These are phyloP conservation scores for Neopestalotiopsis clavispora DNA, from an alignment of 2,329 filamentous ascomycete genomes.

Conservation along the genomic window DNA sequence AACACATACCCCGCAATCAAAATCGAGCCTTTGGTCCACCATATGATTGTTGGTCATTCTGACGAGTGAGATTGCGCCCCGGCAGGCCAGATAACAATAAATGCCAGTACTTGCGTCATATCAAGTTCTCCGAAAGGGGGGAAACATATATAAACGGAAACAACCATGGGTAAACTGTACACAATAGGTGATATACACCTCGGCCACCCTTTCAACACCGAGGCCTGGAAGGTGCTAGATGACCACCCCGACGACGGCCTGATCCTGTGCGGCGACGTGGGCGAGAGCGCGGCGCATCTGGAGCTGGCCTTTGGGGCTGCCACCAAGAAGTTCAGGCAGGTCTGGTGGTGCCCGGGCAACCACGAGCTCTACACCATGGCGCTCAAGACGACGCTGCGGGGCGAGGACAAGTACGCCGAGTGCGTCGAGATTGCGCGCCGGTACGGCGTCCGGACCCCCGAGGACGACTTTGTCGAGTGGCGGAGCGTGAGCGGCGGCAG, in stretches of 20 bases:
- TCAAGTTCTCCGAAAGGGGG: no score
- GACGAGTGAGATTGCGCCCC: background rate
- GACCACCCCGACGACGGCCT: slow-evolving; percentile 41
- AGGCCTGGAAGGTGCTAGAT: slow-evolving; percentile 33
- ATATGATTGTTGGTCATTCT: background rate
- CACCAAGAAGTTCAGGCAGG: slow-evolving; percentile 37
- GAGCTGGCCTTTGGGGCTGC: slow-evolving; percentile 37
- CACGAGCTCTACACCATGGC: slow-evolving; percentile 62
- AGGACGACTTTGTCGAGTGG: slow-evolving; percentile 60
- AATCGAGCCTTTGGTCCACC: background rate
- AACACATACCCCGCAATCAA: background rate
- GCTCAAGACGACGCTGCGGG: slow-evolving; percentile 39
- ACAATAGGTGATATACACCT: slow-evolving; percentile 44
- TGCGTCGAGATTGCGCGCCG: slow-evolving; percentile 57
- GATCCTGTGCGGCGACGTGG: slow-evolving; percentile 42
- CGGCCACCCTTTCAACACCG: slow-evolving; percentile 37
- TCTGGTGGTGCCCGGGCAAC: slow-evolving; percentile 63
- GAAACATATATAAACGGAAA: no score
- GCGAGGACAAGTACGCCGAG: slow-evolving; percentile 58
- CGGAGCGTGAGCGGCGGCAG: slow-evolving; percentile 39
- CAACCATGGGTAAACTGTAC: slow-evolving; percentile 35
- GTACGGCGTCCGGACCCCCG: slow-evolving; percentile 58
- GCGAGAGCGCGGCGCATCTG: slow-evolving; percentile 41
- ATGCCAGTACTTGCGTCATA: background rate
- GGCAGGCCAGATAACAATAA: background rate